Base-by-base conservation (phyloP, 768 basidiomycete genomes). In the Agrocybe pediades region DNA sequence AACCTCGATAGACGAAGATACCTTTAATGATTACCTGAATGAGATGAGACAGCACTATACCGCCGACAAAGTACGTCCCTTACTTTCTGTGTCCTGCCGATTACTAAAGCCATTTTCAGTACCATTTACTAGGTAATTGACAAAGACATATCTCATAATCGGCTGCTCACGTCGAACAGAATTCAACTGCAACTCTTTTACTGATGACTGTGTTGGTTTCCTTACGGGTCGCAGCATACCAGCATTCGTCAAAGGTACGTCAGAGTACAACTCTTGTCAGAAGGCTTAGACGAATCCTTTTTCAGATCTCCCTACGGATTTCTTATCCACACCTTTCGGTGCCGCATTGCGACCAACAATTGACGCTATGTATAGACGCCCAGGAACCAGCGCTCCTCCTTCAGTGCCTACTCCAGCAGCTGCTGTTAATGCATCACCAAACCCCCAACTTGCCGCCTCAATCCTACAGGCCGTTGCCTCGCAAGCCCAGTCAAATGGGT, bases 131-230 rank as follows among this genome's bases (percentile, higher is more conserved):
- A 78, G 88, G 90, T 89, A 65, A 53, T 25, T 19, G 8, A 5
- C 21, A 68, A 46, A n/a, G 6, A 27, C 19, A 17, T 94, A 94
- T 63, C 92, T 93, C 67, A 75, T 92, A 17, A 68, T 92, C 78
- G 88, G 90, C 88, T 65, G 52, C 19, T 19, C 6, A 20, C 20
- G 47, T 7, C 19, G 17, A 17, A 13, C 57, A 88, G 92, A 96
- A 40, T 95, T 95, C 60, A 97, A 97, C 63, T 97, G 95, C 70
- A 98, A 98, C 68, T 89, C 91, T 1, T 98, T 98, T 60, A 95
- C 93, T 2, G 92, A 88, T 54, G 93, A 96, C 58, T 85, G 85
- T 53, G 72, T 93, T 27, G 93, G 89, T 2, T 95, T 97, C 65
- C 71, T 98, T 44, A 96, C 92, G 0, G 93, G 94, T 24, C 78